Evolutionary conservation across 1,284 basidiomycete genomes (phyloP).

Genomic region (Ceratobasidium sp.): DNA sequence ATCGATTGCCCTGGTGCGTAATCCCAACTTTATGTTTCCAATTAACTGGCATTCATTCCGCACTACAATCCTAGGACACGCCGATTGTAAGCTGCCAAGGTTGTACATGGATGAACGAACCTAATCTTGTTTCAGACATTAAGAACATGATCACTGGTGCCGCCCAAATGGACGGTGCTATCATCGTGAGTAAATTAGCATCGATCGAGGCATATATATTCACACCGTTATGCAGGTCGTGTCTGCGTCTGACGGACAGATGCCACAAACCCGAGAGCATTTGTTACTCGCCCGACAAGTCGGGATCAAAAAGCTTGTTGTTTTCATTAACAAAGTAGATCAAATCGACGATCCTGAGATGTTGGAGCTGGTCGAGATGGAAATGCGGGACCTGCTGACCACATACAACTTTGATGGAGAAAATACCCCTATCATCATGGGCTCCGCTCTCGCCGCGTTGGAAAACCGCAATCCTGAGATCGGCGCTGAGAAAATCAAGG

Average conservation of each 20-base stretch:
- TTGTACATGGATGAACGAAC: background rate
- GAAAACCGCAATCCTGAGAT: constrained; percentile 85
- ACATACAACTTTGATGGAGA: constrained; percentile 98
- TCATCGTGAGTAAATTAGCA: constrained; percentile 68
- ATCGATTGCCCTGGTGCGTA: constrained; percentile 90
- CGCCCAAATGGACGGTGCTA: constrained; percentile 98
- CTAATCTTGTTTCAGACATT: constrained; percentile 69
- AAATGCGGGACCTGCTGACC: constrained; percentile 97
- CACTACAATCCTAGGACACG: constrained; percentile 68
- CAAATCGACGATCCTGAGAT: constrained; percentile 97
- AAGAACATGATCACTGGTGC: constrained; percentile 99
- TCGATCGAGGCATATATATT: background rate
- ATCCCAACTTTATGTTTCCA: background rate
- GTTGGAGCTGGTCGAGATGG: constrained; percentile 99
- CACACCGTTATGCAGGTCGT: constrained; percentile 68
- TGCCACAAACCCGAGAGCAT: constrained; percentile 99
- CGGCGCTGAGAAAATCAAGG: constrained; percentile 85
- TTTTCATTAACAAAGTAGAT: constrained; percentile 99
- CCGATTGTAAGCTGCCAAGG: constrained; percentile 75
- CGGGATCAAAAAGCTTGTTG: constrained; percentile 97
- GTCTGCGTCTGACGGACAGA: constrained; percentile 98
- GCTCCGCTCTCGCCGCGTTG: constrained; percentile 95
- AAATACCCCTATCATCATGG: constrained; percentile 96
- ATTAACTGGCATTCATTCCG: constrained; percentile 21
- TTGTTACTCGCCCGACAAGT: constrained; percentile 97